Percentiles rank a stretch among this genome's conserved stretches.
phyloP scores from a whole-genome alignment of 2,329 filamentous ascomycete genomes.

The Fusarium udum region DNA sequence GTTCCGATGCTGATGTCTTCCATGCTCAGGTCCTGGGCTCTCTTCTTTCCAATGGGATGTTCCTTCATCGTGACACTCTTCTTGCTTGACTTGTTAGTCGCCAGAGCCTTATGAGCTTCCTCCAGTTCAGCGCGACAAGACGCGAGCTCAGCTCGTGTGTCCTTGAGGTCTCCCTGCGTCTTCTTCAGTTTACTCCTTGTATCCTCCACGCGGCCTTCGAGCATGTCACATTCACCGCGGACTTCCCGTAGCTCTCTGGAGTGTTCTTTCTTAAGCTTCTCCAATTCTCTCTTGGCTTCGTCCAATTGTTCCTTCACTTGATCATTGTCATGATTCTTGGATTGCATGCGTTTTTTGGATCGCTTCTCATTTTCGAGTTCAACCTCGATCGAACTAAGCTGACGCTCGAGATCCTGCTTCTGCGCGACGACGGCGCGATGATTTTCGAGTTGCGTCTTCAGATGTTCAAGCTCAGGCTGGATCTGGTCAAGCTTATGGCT shows the following conservation, averaged over 20 bases:
- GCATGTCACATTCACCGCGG: conserved; percentile 68
- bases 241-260: conserved; percentile 68
- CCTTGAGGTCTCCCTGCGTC: conserved; percentile 78
- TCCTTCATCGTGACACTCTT: conserved; percentile 38
- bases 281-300: conserved; percentile 54
- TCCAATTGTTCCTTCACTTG: conserved; percentile 51
- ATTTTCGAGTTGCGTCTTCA: conserved; percentile 62
- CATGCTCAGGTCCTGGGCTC: conserved; percentile 55
- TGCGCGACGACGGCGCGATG: conserved; percentile 78
- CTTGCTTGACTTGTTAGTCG: conserved; percentile 31
- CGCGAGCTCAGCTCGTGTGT: conserved; percentile 56
- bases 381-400: conserved; percentile 79
- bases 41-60: conserved; percentile 56
- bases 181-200: conserved; percentile 73
- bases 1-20: conserved; percentile 60
- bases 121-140: conserved; percentile 55
- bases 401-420: conserved; percentile 81
- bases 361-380: conserved; percentile 81
- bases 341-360: conserved; percentile 46
- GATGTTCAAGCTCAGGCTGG: conserved; percentile 65
- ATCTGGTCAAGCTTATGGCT: conserved; percentile 61
- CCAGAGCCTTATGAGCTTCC: conserved; percentile 37
- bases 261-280: conserved; percentile 56
- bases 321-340: conserved; percentile 52
- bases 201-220: conserved; percentile 71